Percentiles rank a stretch among this genome's conserved stretches.
These are phyloP conservation scores for Neofusicoccum sp. DNA, from an alignment of 2,329 filamentous ascomycete genomes.

Conservation along the genomic window DNA sequence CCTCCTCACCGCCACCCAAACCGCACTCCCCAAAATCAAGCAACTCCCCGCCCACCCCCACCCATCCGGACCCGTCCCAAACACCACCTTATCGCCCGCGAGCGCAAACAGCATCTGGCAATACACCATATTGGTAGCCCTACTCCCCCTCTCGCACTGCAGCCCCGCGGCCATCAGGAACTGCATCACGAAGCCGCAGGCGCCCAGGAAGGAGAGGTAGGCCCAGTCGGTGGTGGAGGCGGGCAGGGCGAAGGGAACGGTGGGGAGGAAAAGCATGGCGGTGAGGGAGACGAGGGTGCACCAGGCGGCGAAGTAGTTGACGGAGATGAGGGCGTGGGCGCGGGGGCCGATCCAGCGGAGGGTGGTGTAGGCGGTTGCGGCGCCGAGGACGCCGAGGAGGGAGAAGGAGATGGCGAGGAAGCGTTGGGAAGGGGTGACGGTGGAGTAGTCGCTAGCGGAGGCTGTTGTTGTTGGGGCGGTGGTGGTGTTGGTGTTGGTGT, in stretches of 20 bases:
- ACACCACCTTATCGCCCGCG: constrained; percentile 62
- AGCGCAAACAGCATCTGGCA: constrained; percentile 69
- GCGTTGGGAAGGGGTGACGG: constrained; percentile 61
- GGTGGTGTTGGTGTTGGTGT: constrained; percentile 24
- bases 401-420: constrained; percentile 69
- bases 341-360: constrained; percentile 78
- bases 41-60: constrained; percentile 61
- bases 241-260: constrained; percentile 60
- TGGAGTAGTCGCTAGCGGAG: constrained; percentile 39
- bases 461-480: constrained; percentile 22
- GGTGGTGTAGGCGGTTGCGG: constrained; percentile 69
- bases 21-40: constrained; percentile 63
- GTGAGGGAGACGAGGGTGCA: constrained; percentile 66
- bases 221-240: constrained; percentile 59
- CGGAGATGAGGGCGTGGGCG: constrained; percentile 77
- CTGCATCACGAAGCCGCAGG: constrained; percentile 80
- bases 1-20: constrained; percentile 61
- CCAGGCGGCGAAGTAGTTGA: constrained; percentile 77
- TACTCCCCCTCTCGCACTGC: constrained; percentile 56
- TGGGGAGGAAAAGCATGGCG: constrained; percentile 60
- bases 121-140: constrained; percentile 65
- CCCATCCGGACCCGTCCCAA: constrained; percentile 57
- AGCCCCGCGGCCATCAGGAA: constrained; percentile 79
- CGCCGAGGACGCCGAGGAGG: constrained; percentile 74
- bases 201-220: constrained; percentile 65